These are phyloP conservation scores for Phaeomoniella chlamydospora DNA, from an alignment of 2,329 filamentous ascomycete genomes.

Conservation along the genomic window DNA sequence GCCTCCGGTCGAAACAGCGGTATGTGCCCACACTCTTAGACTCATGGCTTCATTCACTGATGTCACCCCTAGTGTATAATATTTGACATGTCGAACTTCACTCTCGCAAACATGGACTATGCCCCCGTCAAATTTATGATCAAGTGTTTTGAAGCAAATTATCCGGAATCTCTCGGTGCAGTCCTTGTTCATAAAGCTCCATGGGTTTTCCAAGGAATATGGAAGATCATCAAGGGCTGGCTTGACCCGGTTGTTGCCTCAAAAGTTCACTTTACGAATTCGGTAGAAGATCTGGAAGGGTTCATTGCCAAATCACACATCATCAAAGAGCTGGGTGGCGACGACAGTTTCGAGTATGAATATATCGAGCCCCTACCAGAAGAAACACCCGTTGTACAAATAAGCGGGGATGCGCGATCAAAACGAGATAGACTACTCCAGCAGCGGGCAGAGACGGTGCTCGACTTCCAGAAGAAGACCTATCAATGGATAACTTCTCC, in stretches of 20 bases:
- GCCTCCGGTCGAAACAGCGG: constrained; percentile 77
- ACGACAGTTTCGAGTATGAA: constrained; percentile 69
- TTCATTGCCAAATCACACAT: constrained; percentile 62
- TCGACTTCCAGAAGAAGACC: constrained; percentile 61
- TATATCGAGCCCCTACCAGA: constrained; percentile 73
- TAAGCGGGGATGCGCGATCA: constrained; percentile 23
- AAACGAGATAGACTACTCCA: constrained; percentile 49
- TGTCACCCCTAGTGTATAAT: constrained; percentile 54
- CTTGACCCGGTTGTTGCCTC: constrained; percentile 51
- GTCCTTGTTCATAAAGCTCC: constrained; percentile 92
- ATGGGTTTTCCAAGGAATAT: constrained; percentile 97
- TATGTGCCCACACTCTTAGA: constrained; percentile 33
- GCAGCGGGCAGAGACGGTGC: constrained; percentile 50
- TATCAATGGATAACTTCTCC: constrained; percentile 55
- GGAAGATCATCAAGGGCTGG: constrained; percentile 92
- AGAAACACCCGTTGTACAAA: constrained; percentile 57
- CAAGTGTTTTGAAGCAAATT: constrained; percentile 97
- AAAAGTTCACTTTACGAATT: constrained; percentile 22
- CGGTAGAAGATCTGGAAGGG: constrained; percentile 58
- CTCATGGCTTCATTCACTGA: constrained; percentile 9
- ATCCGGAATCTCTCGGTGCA: constrained; percentile 78
- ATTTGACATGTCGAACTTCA: constrained; percentile 93
- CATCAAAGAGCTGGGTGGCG: constrained; percentile 70
- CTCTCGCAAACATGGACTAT: constrained; percentile 96
- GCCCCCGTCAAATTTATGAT: constrained; percentile 98